Evolutionary conservation across 129 eudicot genomes (phyloP).

Genomic region (Lactuca sativa): DNA sequence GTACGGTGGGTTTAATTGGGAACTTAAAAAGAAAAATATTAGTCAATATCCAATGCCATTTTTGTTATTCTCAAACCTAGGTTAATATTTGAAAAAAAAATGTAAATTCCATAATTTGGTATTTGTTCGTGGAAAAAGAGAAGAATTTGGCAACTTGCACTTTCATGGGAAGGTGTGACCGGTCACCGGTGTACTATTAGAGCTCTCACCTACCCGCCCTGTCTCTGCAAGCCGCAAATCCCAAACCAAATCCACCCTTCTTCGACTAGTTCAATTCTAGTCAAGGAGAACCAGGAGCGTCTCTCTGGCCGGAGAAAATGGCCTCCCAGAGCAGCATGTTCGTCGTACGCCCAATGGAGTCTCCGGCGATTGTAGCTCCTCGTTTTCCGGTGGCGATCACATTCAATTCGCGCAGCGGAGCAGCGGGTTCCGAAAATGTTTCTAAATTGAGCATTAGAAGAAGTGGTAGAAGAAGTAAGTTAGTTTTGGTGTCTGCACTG

Average conservation of each 20-base stretch:
- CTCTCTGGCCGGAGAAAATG: constrained; percentile 17
- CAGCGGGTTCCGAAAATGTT: not conserved
- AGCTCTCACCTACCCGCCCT: constrained; percentile 27
- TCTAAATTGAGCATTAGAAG: constrained; percentile 11
- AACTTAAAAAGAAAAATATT: too few relatives aligned
- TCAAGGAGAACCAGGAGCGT: not conserved
- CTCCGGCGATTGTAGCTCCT: constrained; percentile 4
- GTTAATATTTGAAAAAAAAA: not conserved
- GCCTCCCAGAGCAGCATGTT: constrained; percentile 23
- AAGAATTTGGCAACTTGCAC: constrained; percentile 13
- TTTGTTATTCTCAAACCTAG: too few relatives aligned
- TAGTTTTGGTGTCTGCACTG: constrained; percentile 24
- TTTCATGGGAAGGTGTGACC: constrained; percentile 17
- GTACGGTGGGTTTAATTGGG: not conserved
- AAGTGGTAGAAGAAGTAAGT: constrained; percentile 9
- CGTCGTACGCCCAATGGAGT: constrained; percentile 12
- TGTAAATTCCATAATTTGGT: not conserved
- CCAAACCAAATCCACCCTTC: not conserved
- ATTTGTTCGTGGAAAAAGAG: not conserved
- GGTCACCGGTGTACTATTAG: constrained; percentile 13
- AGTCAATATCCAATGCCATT: not conserved
- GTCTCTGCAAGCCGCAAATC: constrained; percentile 6
- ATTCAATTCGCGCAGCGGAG: constrained; percentile 12
- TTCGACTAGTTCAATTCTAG: not conserved
- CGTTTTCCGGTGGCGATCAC: constrained; percentile 23